These are phyloP conservation scores for Exophiala dermatitidis DNA, from an alignment of 2,329 filamentous ascomycete genomes.

Conservation along the genomic window DNA sequence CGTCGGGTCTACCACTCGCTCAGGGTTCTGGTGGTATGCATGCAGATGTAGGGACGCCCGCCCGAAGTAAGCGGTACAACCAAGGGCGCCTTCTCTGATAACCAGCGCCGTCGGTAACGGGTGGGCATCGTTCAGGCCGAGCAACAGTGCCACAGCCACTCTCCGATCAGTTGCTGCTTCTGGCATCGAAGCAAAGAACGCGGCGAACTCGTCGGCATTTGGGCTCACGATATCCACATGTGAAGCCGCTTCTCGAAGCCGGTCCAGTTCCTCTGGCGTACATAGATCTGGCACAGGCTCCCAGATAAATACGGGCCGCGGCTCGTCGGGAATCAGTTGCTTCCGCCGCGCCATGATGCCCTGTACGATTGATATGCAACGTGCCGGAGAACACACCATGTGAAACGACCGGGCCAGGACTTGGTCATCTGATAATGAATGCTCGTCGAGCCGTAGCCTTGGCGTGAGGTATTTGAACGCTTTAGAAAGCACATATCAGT, in stretches of 20 bases:
- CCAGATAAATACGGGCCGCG: constrained; percentile 76
- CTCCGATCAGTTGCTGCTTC: constrained; percentile 24
- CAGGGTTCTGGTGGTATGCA: constrained; percentile 55
- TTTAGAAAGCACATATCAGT: constrained; percentile 26
- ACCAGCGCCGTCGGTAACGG: constrained; percentile 29
- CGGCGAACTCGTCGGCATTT: constrained; percentile 82
- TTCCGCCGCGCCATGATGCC: constrained; percentile 56
- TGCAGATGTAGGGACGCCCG: constrained; percentile 61
- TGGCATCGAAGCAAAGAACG: constrained; percentile 57
- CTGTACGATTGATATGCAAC: constrained; percentile 68
- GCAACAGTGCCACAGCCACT: constrained; percentile 32
- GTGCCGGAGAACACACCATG: constrained; percentile 70
- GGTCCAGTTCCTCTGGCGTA: constrained; percentile 55
- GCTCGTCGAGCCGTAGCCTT: constrained; percentile 70
- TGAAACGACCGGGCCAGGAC: constrained; percentile 73
- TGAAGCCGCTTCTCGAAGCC: constrained; percentile 47
- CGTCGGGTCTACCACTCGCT: constrained; percentile 74
- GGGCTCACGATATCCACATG: constrained; percentile 60
- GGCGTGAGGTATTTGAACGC: constrained; percentile 83
- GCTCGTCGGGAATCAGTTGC: constrained; percentile 33
- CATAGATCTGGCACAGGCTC: constrained; percentile 91
- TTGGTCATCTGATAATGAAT: constrained; percentile 59
- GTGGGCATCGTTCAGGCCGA: constrained; percentile 34
- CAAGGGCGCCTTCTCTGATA: constrained; percentile 57
- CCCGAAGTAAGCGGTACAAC: constrained; percentile 44